Evolutionary conservation across 2,329 filamentous ascomycete species (phyloP), one percentile per base, ranked within the genome.

Genomic region (Xylariomycetidae sp.): DNA sequence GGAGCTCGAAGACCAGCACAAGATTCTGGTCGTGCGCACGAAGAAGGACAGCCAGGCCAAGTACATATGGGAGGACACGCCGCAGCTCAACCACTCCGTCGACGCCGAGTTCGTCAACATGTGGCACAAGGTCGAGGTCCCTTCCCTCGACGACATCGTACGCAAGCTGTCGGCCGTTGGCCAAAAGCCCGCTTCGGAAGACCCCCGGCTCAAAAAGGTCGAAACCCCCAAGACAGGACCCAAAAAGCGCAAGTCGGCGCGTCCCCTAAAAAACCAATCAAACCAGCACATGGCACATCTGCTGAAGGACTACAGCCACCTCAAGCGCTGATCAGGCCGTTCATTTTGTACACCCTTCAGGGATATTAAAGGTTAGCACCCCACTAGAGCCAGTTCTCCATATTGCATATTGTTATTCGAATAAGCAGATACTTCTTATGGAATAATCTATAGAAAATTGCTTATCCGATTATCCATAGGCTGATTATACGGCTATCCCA

Each of bases 31-130:
- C 5, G 85, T 87, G 15, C 79, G 89, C 41, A 89, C 89, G 36
- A 94, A 92, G 64, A 97, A 97, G 67, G 90, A 97, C 58, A 83
- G 85, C 53, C 77, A 85, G 48, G 82, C 90, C 2, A 80, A 82
- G 50, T 86, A 84, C 66, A 81, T 98, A 33, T 97, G 89, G 88
- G 74, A 82, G 33, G 87, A 98, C 59, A 87, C 95, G 50, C 77
- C 88, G 11, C 82, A 79, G 10, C 73, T 95, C 33, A 76, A 80
- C 50, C 75, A 88, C 54, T 58, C 67, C 22, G 81, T 97, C 48
- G 88, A 96, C 54, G 65, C 75, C 7, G 88, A 95, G 58, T 96
- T 97, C 59, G 74, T 82, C 57, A 67, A 69, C 38, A 84, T 90
- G 64, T 98, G 89, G 88, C 74, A 82, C 43, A 83, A 83, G 54